A percentile compares a stretch with the other conserved stretches of the same genome.
Conservation (phyloP, 2,329 filamentous ascomycete species). For the Fusarium liriodendri region DNA sequence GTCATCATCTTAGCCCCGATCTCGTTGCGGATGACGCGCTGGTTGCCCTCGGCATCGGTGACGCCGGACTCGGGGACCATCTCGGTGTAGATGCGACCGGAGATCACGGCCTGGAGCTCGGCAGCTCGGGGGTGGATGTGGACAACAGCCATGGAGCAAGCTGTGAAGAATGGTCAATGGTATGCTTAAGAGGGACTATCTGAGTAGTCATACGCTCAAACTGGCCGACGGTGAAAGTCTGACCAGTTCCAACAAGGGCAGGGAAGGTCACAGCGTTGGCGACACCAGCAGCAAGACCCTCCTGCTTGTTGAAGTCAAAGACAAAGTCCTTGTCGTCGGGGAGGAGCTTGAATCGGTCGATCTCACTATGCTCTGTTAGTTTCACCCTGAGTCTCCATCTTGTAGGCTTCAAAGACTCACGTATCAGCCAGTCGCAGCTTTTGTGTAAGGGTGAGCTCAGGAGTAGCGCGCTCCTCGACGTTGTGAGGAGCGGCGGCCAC, state of each 20-base stretch:
- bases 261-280: slow-evolving; percentile 68
- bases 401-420: slow-evolving; percentile 33
- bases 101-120: slow-evolving; percentile 63
- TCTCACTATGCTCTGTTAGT: slow-evolving; percentile 45
- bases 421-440: slow-evolving; percentile 54
- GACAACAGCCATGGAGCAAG: slow-evolving; percentile 67
- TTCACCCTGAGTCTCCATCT: not conserved
- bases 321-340: slow-evolving; percentile 58
- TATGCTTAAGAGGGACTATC: fast-evolving
- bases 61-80: slow-evolving; percentile 64
- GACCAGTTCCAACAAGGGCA: slow-evolving; percentile 62
- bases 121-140: slow-evolving; percentile 65
- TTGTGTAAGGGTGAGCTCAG: slow-evolving; percentile 47
- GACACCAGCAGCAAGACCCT: slow-evolving; percentile 48
- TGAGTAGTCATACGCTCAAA: slow-evolving; percentile 49
- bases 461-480: not conserved
- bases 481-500: slow-evolving; percentile 41
- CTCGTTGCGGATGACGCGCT: slow-evolving; percentile 55
- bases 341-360: slow-evolving; percentile 57
- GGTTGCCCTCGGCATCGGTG: slow-evolving; percentile 46
- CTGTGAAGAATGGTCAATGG: slow-evolving; percentile 29
- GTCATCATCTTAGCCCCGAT: slow-evolving; percentile 59
- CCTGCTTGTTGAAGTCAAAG: slow-evolving; percentile 57
- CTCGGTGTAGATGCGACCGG: slow-evolving; percentile 61
- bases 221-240: slow-evolving; percentile 62